These are phyloP conservation scores for Alternaria incomplexa DNA, from an alignment of 2,329 filamentous ascomycete species.

Conservation along the genomic window DNA sequence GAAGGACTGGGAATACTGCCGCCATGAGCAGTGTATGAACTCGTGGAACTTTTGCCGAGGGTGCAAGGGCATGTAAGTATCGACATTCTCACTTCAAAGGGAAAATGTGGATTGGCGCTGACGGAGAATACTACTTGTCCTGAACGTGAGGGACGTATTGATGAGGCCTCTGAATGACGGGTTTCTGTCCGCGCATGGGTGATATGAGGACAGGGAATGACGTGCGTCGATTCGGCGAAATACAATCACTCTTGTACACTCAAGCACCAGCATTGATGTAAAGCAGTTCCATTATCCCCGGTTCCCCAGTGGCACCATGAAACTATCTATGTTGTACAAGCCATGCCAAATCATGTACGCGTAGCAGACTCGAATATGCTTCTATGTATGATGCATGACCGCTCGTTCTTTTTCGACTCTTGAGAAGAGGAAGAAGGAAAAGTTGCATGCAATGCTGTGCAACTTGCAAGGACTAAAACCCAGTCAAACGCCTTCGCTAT, in stretches of 20 bases:
- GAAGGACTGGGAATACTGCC: background rate
- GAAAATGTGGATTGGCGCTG: accelerated
- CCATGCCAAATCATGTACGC: background rate
- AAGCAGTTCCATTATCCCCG: background rate
- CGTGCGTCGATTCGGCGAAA: background rate
- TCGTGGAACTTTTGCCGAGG: background rate
- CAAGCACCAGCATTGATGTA: background rate
- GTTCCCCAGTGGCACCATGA: background rate
- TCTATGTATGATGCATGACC: background rate
- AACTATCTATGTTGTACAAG: background rate
- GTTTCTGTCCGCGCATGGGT: background rate
- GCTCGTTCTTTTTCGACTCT: background rate
- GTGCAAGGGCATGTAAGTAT: background rate
- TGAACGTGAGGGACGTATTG: background rate
- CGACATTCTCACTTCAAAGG: background rate
- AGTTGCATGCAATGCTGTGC: background rate
- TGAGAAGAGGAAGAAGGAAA: background rate
- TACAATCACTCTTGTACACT: background rate
- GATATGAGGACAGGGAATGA: background rate
- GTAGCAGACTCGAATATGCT: background rate
- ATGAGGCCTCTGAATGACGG: too few relatives aligned
- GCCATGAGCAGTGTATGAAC: background rate
- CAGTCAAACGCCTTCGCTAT: constrained; percentile 20
- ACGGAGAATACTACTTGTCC: background rate
- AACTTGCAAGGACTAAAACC: constrained; percentile 1